Evolutionary conservation across 169 alveolate species (phyloP), one percentile per base, ranked within the genome.

Genomic region (Plasmodium adleri): DNA sequence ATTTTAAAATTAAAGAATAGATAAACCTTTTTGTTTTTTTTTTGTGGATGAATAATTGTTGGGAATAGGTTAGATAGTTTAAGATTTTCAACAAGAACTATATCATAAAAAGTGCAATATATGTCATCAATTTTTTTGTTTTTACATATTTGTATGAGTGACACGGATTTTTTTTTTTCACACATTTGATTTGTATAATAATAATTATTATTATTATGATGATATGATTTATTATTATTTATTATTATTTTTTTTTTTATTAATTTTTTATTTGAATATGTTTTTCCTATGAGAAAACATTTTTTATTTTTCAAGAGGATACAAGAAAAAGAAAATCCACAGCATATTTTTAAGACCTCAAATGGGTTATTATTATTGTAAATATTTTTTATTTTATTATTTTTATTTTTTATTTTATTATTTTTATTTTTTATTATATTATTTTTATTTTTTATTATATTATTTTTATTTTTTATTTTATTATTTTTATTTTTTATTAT

Each of bases 271-370:
- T 47, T n/a, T n/a, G 13, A 50, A 56, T 76, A 50, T 24, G 72
- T 67, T 47, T 66, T 67, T 7, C 90, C 90, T 6, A 80, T 13
- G n/a, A 68, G 20, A 32, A 54, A 80, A 15, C 90, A 80, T 62
- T 80, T 80, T 56, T 68, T 56, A 15, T 66, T 67, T 15, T 66
- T 67, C 50, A 80, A 67, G 43, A 80, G 83, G 1, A 80, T 59
- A 3, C 83, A 66, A 15, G 90, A 80, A 62, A 80, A 80, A 26
- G 90, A 80, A 32, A 80, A 80, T 4, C 90, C 90, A 5, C 90
- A 80, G 45, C 90, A 80, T 28, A 80, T n/a, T 80, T 80, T 80
- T 68, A 12, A 2, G 8, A 80, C 32, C 32, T 58, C 62, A 10
- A 80, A 67, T 47, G 54, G 47, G 24, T 80, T 67, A 54, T 66